phyloP scores from a whole-genome alignment of 768 basidiomycete species.

The Sporobolomyces roseus region DNA sequence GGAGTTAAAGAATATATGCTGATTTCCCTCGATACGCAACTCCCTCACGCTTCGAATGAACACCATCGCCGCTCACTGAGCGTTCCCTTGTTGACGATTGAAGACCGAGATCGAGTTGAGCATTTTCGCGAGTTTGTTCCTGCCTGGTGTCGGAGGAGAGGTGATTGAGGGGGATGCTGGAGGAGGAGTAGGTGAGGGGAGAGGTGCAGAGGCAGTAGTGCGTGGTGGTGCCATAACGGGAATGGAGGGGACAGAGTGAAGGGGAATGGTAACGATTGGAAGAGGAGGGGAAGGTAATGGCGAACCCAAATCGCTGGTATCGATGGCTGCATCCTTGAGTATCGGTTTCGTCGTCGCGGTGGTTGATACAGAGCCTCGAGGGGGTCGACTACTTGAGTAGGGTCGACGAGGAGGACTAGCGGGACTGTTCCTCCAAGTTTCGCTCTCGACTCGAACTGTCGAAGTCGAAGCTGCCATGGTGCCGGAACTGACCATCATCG shows the following conservation, averaged over 20 bases:
- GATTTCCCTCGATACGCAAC: background rate
- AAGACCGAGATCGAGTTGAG: constrained; percentile 36
- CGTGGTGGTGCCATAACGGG: background rate
- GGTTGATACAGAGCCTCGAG: background rate
- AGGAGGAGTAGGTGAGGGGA: background rate
- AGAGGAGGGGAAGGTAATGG: constrained; percentile 9
- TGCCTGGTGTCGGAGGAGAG: background rate
- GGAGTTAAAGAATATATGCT: background rate
- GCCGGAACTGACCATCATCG: background rate
- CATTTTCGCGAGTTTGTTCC: constrained; percentile 38
- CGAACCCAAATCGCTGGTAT: constrained; percentile 29
- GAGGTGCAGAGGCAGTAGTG: background rate
- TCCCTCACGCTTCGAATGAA: background rate
- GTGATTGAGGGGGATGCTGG: constrained; percentile 3
- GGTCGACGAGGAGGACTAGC: constrained; percentile 2
- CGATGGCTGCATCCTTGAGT: constrained; percentile 33
- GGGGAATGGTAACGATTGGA: background rate
- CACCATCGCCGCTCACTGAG: no score
- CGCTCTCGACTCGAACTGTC: constrained; percentile 19
- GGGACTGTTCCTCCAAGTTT: constrained; percentile 23
- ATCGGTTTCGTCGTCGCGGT: constrained; percentile 9
- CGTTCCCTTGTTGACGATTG: constrained; percentile 17
- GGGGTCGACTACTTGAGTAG: constrained; percentile 10
- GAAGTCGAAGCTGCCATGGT: constrained; percentile 11
- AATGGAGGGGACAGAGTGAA: background rate